A percentile compares a stretch with the other conserved stretches of the same genome.
Evolutionary conservation across 2,329 filamentous ascomycete genomes (phyloP).

Genomic region (Penicillium sp.): DNA sequence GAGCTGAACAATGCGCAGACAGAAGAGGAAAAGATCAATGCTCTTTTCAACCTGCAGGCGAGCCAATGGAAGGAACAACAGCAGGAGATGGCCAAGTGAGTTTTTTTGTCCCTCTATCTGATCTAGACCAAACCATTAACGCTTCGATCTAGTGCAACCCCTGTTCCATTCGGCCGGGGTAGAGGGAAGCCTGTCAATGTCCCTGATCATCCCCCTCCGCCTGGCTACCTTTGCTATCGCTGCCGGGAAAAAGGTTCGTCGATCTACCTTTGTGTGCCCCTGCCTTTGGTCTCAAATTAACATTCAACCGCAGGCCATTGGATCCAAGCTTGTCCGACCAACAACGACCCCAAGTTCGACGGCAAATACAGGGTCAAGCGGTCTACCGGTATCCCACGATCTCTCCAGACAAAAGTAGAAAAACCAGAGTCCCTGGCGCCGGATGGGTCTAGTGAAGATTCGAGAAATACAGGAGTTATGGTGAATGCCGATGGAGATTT

Average conservation of each 20-base stretch:
- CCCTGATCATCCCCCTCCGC: conserved; percentile 89
- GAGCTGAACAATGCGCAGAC: conserved; percentile 80
- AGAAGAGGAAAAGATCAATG: conserved; percentile 90
- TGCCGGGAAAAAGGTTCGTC: conserved; percentile 82
- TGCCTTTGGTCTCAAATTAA: conserved; percentile 28
- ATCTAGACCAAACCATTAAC: conserved; percentile 29
- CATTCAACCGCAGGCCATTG: conserved; percentile 69
- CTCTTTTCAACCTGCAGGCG: conserved; percentile 87
- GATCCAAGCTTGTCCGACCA: conserved; percentile 98
- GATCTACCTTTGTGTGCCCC: neutral
- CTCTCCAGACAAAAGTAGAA: conserved; percentile 93
- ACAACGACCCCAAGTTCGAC: conserved; percentile 95
- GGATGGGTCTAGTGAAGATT: conserved; percentile 76
- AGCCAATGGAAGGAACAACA: conserved; percentile 94
- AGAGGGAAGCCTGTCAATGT: conserved; percentile 63
- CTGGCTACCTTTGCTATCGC: conserved; percentile 93
- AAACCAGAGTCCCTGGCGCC: conserved; percentile 78
- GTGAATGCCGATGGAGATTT: conserved; percentile 97
- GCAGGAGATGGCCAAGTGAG: conserved; percentile 84
- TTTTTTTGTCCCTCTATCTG: conserved; percentile 13
- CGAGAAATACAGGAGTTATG: conserved; percentile 89
- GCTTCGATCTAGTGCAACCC: conserved; percentile 47
- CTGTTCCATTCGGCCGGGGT: conserved; percentile 46
- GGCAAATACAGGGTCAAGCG: conserved; percentile 91
- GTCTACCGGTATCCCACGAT: conserved; percentile 94